A percentile compares a stretch with the other conserved stretches of the same genome.
Conservation (phyloP, 1,139 yeast genomes). For the Zygotorulaspora mrakii region DNA sequence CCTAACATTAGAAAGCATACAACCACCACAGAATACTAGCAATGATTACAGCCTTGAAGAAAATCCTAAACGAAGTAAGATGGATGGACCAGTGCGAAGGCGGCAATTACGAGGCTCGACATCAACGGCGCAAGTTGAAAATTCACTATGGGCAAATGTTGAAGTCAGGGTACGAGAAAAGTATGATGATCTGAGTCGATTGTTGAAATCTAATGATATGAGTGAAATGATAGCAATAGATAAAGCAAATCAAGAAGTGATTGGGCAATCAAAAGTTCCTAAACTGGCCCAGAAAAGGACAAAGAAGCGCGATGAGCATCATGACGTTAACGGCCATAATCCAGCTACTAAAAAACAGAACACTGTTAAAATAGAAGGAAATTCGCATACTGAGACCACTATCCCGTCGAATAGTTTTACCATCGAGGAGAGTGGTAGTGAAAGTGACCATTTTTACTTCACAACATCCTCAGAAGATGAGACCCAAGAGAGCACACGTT, state of each 20-base stretch:
- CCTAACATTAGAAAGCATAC: slow-evolving; percentile 15
- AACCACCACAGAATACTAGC: slow-evolving; percentile 2
- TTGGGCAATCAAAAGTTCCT: slow-evolving; percentile 5
- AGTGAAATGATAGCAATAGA: slow-evolving; percentile 1
- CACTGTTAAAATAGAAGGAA: slow-evolving; percentile 5
- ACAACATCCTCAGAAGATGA: slow-evolving; percentile 36
- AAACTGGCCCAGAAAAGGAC: slow-evolving; percentile 4
- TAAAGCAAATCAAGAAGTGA: neutral
- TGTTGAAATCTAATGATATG: slow-evolving; percentile 5
- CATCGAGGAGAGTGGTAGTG: slow-evolving; percentile 5
- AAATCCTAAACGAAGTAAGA: slow-evolving; percentile 9
- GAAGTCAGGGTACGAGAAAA: slow-evolving; percentile 21
- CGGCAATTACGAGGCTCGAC: slow-evolving; percentile 24
- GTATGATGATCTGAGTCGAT: slow-evolving; percentile 14
- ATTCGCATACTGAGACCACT: neutral
- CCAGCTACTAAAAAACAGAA: slow-evolving; percentile 3
- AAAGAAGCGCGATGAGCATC: slow-evolving; percentile 2
- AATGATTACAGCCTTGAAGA: slow-evolving; percentile 6
- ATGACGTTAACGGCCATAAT: neutral
- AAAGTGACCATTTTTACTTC: slow-evolving; percentile 28
- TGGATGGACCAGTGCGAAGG: slow-evolving; percentile 23
- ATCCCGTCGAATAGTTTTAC: neutral
- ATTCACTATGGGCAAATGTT: slow-evolving; percentile 9
- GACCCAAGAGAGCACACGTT: slow-evolving; percentile 16
- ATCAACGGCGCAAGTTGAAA: slow-evolving; percentile 11